Conservation (phyloP, 257 asterid genomes). For the Penstemon davidsonii region DNA sequence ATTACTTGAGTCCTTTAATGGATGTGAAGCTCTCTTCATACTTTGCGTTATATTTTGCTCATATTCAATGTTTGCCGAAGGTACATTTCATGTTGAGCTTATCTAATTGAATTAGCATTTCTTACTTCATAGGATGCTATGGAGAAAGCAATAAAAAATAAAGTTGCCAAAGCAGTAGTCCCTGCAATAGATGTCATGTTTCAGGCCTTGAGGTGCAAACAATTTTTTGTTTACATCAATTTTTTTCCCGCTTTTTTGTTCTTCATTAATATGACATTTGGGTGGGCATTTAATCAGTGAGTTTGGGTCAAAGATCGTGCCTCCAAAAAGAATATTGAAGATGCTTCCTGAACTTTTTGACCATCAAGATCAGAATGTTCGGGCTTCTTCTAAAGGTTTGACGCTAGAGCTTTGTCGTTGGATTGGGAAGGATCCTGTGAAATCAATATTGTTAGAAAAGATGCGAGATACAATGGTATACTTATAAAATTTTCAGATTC, state of each 20-base stretch:
- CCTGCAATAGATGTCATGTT: constrained; percentile 99
- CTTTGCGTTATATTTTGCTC: constrained; percentile 3
- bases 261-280: constrained; percentile 33
- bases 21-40: background rate
- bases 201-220: constrained; percentile 87
- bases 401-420: constrained; percentile 98
- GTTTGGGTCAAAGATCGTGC: constrained; percentile 90
- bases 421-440: constrained; percentile 98
- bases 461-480: constrained; percentile 99
- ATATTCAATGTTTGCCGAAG: constrained; percentile 15
- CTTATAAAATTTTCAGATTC: constrained; percentile 9
- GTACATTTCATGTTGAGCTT: constrained; percentile 7
- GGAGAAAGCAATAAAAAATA: constrained; percentile 97
- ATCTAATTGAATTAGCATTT: constrained; percentile 12
- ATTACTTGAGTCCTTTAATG: background rate
- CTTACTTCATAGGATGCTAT: constrained; percentile 79
- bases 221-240: constrained; percentile 20
- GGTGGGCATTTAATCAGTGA: constrained; percentile 62
- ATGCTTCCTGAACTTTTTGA: constrained; percentile 99
- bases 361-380: constrained; percentile 99
- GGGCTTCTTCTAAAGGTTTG: constrained; percentile 95
- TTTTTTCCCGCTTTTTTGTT: constrained; percentile 17
- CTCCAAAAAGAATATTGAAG: constrained; percentile 96
- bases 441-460: constrained; percentile 91
- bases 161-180: constrained; percentile 97